Base-by-base conservation (phyloP, 345 rosid genomes). In the Excoecaria cochinchinensis region DNA sequence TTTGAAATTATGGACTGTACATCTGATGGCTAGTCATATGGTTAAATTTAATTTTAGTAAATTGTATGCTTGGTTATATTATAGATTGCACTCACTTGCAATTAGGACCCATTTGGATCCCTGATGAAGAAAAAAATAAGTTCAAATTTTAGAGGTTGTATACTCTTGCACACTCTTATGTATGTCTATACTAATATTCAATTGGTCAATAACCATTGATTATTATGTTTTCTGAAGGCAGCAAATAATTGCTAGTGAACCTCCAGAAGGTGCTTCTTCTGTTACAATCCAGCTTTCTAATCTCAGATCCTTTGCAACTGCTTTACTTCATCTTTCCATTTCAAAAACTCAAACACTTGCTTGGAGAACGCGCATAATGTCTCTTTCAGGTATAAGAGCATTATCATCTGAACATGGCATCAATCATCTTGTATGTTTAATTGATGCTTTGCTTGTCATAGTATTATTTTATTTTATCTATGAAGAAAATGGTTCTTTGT, bases 301-400 rank as follows among this genome's bases (percentile, higher is more conserved):
- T 72, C 79, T 40, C 76, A 92, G 86, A 77, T 87, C 89, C 67
- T 85, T 82, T 80, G 72, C 81, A 66, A 89, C 97, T 77, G 87
- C 91, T 71, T 77, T 89, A 61, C 79, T 94, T 63, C 76, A 84
- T 59, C 71, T 90, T 66, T 86, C 97, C 59, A 84, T 86, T 75
- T 68, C 84, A 77, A 89, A 85, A 90, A 81, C 86, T 80, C 89
- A 73, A 81, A 70, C 85, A 77, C 73, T 89, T 78, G 91, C 93
- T 78, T 94, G 97, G 95, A 87, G 96, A 86, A 94, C 97, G 52
- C 88, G 90, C 13, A 90, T 92, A 86, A 76, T 80, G 78, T 92
- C 97, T 75, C 82, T 76, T 72, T 85, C 85, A 82, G 98, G 98
- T 94, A 85, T 75, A 85, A 78, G 70, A 74, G n/a, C 44, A 12